A percentile compares a stretch with the other conserved stretches of the same genome.
phyloP scores from a whole-genome alignment of 1,139 yeast genomes.

The Debaryomyces sp. region DNA sequence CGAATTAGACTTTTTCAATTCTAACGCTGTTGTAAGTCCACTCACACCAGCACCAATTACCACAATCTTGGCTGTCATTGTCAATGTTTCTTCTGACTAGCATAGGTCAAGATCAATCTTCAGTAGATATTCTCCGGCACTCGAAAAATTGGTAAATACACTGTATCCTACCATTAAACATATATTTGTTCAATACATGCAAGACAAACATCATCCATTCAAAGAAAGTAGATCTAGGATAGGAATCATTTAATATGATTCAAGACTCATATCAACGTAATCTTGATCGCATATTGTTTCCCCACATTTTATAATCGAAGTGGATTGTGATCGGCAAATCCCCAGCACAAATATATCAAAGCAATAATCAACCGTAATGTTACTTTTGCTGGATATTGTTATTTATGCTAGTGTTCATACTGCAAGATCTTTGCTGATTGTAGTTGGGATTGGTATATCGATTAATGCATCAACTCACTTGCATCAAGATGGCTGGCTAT shows the following conservation, averaged over 20 bases:
- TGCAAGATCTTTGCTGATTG: neutral
- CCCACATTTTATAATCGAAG: neutral
- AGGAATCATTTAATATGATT: too few relatives aligned
- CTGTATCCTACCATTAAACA: neutral
- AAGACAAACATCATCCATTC: too few relatives aligned
- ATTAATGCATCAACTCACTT: neutral
- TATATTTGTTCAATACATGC: too few relatives aligned
- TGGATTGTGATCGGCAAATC: neutral
- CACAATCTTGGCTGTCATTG: neutral
- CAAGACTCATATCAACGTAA: too few relatives aligned
- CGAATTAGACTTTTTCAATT: conserved; percentile 26
- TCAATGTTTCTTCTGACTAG: neutral
- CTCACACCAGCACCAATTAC: conserved; percentile 43
- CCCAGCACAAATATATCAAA: neutral
- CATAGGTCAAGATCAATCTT: neutral
- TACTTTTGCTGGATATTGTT: neutral
- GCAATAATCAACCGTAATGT: neutral
- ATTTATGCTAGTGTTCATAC: neutral
- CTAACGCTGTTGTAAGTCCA: conserved; percentile 44
- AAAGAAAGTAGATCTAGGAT: too few relatives aligned
- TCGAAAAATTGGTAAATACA: neutral
- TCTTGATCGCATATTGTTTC: neutral
- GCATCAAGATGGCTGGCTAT: conserved; percentile 2
- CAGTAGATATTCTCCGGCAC: neutral
- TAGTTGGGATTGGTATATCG: neutral